Evolutionary conservation across 75 land plant genomes (phyloP).

Genomic region (Isoetes taiwanensis): DNA sequence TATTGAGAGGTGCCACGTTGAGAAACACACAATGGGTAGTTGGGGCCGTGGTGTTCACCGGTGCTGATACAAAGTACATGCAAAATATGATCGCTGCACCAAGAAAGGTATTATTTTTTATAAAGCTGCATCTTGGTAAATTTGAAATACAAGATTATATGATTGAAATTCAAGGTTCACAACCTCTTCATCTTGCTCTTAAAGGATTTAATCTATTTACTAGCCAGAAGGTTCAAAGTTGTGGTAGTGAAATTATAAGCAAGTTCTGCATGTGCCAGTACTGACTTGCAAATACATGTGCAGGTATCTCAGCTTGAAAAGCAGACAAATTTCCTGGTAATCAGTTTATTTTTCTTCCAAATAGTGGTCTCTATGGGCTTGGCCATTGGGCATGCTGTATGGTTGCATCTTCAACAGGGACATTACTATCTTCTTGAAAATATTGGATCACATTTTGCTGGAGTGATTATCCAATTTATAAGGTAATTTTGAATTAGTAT

Average conservation of each 20-base stretch:
- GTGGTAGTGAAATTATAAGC: no score
- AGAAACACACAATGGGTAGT: constrained; percentile 30
- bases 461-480: constrained; percentile 14
- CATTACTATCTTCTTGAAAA: constrained; percentile 9
- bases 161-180: background rate
- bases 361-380: constrained; percentile 14
- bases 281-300: no score
- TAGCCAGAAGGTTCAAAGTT: background rate
- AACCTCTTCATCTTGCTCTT: background rate
- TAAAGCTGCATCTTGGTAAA: background rate
- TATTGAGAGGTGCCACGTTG: constrained; percentile 22
- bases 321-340: constrained; percentile 15
- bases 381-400: constrained; percentile 14
- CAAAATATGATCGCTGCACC: constrained; percentile 19
- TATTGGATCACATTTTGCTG: constrained; percentile 8
- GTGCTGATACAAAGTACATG: constrained; percentile 26
- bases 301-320: constrained; percentile 22
- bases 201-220: background rate
- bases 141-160: no score
- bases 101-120: constrained; percentile 12
- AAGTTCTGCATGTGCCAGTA: no score
- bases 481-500: constrained; percentile 15
- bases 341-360: constrained; percentile 14
- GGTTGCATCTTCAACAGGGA: constrained; percentile 6
- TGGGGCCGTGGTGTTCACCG: constrained; percentile 27